phyloP scores from a whole-genome alignment of 768 basidiomycete species.

The Naganishia vishniacii region DNA sequence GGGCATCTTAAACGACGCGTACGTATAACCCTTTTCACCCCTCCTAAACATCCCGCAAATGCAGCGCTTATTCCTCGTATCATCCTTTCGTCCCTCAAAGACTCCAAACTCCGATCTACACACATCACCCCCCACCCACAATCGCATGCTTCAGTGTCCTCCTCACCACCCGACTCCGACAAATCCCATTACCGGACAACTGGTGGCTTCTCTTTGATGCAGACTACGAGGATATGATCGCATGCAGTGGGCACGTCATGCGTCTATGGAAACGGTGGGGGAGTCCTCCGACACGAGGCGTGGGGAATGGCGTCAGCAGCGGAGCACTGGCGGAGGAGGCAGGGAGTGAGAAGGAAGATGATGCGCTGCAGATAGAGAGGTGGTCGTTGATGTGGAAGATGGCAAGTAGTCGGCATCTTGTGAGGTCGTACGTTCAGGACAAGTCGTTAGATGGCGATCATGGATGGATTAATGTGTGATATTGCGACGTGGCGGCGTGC shows the following conservation, averaged over 20 bases:
- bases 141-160: conserved; percentile 87
- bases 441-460: neutral
- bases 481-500: too few species aligned
- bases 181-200: conserved; percentile 65
- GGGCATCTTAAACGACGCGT: conserved; percentile 97
- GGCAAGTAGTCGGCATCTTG: conserved; percentile 39
- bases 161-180: conserved; percentile 66
- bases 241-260: conserved; percentile 77
- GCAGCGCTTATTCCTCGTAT: neutral
- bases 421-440: conserved; percentile 50
- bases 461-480: conserved; percentile 6
- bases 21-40: too few species aligned
- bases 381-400: conserved; percentile 47
- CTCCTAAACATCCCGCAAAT: neutral
- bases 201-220: conserved; percentile 98
- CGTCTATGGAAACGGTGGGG: conserved; percentile 57
- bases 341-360: neutral
- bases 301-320: conserved; percentile 5
- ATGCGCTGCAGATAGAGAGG: neutral
- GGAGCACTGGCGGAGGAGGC: neutral
- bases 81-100: conserved; percentile 50
- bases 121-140: conserved; percentile 77
- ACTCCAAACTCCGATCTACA: conserved; percentile 87
- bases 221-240: conserved; percentile 79
- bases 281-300: too few species aligned